Evolutionary conservation across 345 rosid genomes (phyloP).

Genomic region (Brassica napus): Da-Ae NC_063436.1:8841501-8842000

Average conservation of each 20-base stretch:
- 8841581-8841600: slow-evolving; percentile 21
- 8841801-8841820: slow-evolving; percentile 59
- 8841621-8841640: slow-evolving; percentile 69
- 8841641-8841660: slow-evolving; percentile 76
- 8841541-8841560: slow-evolving; percentile 30
- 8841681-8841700: slow-evolving; percentile 74
- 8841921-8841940: slow-evolving; percentile 75
- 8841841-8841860: slow-evolving; percentile 75
- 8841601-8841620: slow-evolving; percentile 22
- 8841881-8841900: slow-evolving; percentile 74
- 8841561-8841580: slow-evolving; percentile 32
- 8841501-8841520: slow-evolving; percentile 3
- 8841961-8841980: slow-evolving; percentile 79
- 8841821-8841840: slow-evolving; percentile 61
- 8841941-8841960: slow-evolving; percentile 82
- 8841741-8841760: slow-evolving; percentile 80
- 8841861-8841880: slow-evolving; percentile 77
- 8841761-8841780: slow-evolving; percentile 69
- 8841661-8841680: slow-evolving; percentile 76
- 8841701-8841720: slow-evolving; percentile 72
- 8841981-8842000: slow-evolving; percentile 81
- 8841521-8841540: slow-evolving; percentile 28
- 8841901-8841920: slow-evolving; percentile 76
- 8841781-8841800: slow-evolving; percentile 54
- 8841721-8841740: slow-evolving; percentile 76